A percentile compares a stretch with the other conserved stretches of the same genome.
Evolutionary conservation across 306 rosid species (phyloP).

Genomic region (Inga laurina): DNA sequence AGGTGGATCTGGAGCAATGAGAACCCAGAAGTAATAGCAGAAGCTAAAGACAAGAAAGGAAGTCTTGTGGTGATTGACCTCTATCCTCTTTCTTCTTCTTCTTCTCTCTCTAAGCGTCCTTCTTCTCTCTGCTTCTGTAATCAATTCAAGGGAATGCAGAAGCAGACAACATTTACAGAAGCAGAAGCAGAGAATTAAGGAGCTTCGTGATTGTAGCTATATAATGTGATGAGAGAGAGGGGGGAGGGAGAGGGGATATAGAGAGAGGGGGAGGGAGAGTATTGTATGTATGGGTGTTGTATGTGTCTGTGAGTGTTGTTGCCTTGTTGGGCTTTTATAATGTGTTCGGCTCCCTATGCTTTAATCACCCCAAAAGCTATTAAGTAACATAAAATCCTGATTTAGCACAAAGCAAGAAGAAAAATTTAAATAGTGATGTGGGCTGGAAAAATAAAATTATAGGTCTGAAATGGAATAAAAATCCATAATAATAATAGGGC

Average conservation of each 20-base stretch:
- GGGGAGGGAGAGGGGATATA: neutral
- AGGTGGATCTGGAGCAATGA: conserved; percentile 41
- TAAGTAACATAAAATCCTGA: neutral
- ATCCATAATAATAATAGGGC: neutral
- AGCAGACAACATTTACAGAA: conserved; percentile 35
- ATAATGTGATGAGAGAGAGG: neutral
- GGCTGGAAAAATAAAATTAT: neutral
- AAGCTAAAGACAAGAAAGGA: neutral
- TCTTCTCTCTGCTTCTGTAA: conserved; percentile 38
- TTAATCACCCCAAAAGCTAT: neutral
- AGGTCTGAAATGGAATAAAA: neutral
- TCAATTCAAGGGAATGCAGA: conserved; percentile 36
- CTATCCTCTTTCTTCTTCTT: neutral
- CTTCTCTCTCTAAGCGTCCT: neutral
- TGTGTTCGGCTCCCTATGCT: neutral
- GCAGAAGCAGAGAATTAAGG: conserved; percentile 26
- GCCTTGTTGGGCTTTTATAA: conserved; percentile 41
- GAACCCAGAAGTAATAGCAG: conserved; percentile 15
- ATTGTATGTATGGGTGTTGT: conserved; percentile 20
- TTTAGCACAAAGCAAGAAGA: neutral
- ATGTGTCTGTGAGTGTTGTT: conserved; percentile 2
- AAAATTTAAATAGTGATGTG: too few relatives aligned
- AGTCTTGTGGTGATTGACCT: neutral
- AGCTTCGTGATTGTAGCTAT: neutral
- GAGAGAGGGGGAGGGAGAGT: conserved; percentile 28